These are phyloP conservation scores for Orychophragmus violaceus DNA, from an alignment of 345 rosid species.

Conservation along the genomic window DNA sequence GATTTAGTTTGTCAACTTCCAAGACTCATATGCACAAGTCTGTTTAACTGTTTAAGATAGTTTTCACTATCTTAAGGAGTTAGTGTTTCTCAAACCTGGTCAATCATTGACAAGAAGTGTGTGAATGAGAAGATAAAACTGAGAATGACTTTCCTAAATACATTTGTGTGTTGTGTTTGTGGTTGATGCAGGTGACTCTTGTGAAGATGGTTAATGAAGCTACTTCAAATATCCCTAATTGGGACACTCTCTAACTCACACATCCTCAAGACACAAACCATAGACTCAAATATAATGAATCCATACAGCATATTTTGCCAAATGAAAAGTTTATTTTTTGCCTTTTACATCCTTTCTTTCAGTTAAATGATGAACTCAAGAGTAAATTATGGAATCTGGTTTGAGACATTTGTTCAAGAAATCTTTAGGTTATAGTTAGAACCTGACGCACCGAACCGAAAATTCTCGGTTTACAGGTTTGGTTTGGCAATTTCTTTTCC, in stretches of 20 bases:
- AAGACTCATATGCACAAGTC: neutral
- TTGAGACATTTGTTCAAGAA: slow-evolving; percentile 1
- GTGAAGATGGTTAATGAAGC: slow-evolving; percentile 89
- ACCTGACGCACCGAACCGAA: too few relatives aligned
- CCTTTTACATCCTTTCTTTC: neutral
- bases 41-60: neutral
- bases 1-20: neutral
- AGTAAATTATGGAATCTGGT: slow-evolving; percentile 20
- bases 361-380: neutral
- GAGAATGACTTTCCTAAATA: neutral
- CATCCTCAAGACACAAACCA: slow-evolving; percentile 4
- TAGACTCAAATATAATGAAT: neutral
- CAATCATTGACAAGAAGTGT: neutral
- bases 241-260: slow-evolving; percentile 40
- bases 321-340: neutral
- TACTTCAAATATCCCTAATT: slow-evolving; percentile 61
- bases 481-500: too few relatives aligned
- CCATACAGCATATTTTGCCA: slow-evolving; percentile 7
- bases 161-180: neutral
- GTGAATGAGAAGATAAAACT: neutral
- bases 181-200: slow-evolving; percentile 59
- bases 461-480: too few relatives aligned
- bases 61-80: neutral
- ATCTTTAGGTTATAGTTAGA: neutral
- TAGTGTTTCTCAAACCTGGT: neutral